Base-by-base conservation (phyloP, 352 stramenopile species). In the Globisporangium lucens region DNA sequence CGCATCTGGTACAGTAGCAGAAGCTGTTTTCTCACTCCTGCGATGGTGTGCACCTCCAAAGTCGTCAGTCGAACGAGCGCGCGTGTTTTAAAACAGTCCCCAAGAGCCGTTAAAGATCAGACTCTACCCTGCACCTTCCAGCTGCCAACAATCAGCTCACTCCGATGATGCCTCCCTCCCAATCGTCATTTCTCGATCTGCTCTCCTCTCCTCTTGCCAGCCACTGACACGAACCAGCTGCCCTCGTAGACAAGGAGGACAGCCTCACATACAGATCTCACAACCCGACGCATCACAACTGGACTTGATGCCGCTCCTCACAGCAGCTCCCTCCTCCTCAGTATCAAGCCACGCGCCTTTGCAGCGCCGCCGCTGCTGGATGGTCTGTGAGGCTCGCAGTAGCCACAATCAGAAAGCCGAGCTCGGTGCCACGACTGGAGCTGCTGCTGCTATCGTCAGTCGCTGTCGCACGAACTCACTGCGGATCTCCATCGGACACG, bases 331-430 rank as follows among this genome's bases (percentile, higher is more conserved):
- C 15, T 22, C 36, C 9, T 13, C 43, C 9, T 22, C n/a, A 55
- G 17, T 3, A 13, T 53, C 46, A 4, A 55, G 47, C 47, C 47
- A 55, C 33, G 30, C 8, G 33, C 56, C 33, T 7, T 1, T 51
- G 30, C 55, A 35, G 30, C 56, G 41, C 7, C 56, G 56, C 13
- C 64, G 43, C 56, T 69, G 64, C 43, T 69, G 64, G 64, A 69
- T 43, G 7, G 30, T 64, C 15, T 63, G 63, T 24, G 64, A 64
- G 46, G 33, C 30, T 33, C 41, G 29, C 38, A 43, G 4, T 1
- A 43, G 13, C 4, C 24, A 58, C 15, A 56, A 35, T 20, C 24
- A 29, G 12, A 69, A 64, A 27, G 17, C 10, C 17, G 3, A 22
- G 1, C 29, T 43, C 29, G 29, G 17, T 51, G 43, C 8, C 35